Conservation (phyloP, 805 yeast species). For the Tetrapisispora arboricola region DNA sequence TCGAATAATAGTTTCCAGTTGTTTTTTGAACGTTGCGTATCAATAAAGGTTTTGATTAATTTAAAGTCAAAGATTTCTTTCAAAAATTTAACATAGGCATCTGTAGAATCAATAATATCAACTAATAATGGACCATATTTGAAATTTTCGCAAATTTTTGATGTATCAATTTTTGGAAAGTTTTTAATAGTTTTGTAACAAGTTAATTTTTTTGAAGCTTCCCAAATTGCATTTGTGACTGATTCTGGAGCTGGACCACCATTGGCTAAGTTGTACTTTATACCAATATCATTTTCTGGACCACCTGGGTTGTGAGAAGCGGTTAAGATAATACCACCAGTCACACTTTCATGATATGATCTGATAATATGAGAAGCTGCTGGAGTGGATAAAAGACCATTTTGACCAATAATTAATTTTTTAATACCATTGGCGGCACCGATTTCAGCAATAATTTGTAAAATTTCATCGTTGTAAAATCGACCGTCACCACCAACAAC, state of each 20-base stretch:
- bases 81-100: conserved; percentile 66
- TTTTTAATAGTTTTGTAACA: conserved; percentile 50
- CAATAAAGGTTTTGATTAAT: conserved; percentile 63
- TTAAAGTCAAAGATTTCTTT: conserved; percentile 83
- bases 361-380: conserved; percentile 94
- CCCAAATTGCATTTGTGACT: conserved; percentile 85
- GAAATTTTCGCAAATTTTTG: conserved; percentile 39
- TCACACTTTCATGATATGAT: conserved; percentile 43
- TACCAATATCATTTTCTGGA: conserved; percentile 84
- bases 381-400: conserved; percentile 88
- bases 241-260: conserved; percentile 99
- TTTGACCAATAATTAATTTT: conserved; percentile 76
- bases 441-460: conserved; percentile 72
- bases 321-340: conserved; percentile 94
- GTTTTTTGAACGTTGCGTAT: conserved; percentile 30
- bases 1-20: conserved; percentile 72
- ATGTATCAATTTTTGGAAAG: conserved; percentile 55
- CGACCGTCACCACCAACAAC: conserved; percentile 98
- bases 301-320: conserved; percentile 99
- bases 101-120: conserved; percentile 75
- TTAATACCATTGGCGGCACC: conserved; percentile 87
- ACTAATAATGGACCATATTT: conserved; percentile 54
- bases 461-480: conserved; percentile 72
- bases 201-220: conserved; percentile 47
- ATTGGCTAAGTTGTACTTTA: conserved; percentile 87